Conservation (phyloP, 2,329 filamentous ascomycete genomes). For the Colletotrichum sansevieriae region DNA sequence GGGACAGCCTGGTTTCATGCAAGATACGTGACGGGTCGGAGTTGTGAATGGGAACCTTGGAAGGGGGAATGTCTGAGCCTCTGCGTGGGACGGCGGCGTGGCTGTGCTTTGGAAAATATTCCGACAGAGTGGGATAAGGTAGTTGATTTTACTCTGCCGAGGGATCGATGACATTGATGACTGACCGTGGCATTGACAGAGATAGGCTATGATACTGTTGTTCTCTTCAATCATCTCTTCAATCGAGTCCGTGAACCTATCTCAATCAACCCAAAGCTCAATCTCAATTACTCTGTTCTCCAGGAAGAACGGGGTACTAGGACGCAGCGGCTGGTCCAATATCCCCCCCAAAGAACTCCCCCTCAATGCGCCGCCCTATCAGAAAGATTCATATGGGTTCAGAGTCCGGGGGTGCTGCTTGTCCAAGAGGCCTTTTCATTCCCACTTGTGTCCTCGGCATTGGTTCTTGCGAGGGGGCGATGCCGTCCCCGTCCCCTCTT, state of each 20-base stretch:
- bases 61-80: slow-evolving; percentile 3
- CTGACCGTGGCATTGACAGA: slow-evolving; percentile 4
- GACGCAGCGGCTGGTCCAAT: too few relatives aligned
- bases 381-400: neutral
- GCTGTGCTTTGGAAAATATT: slow-evolving; percentile 1
- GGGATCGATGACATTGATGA: neutral
- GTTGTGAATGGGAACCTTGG: neutral
- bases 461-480: slow-evolving; percentile 4
- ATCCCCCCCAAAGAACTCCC: slow-evolving; percentile 22
- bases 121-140: neutral
- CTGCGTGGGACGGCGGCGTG: slow-evolving; percentile 9
- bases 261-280: neutral
- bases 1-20: neutral
- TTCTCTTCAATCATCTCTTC: neutral
- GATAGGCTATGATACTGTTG: neutral
- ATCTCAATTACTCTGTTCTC: too few relatives aligned
- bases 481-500: neutral
- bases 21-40: neutral
- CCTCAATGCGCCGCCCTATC: slow-evolving; percentile 33
- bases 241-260: neutral
- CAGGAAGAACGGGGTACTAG: too few relatives aligned
- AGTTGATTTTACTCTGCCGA: neutral
- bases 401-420: neutral
- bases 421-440: neutral
- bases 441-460: neutral